Evolutionary conservation across 2,329 filamentous ascomycete species (phyloP), one percentile per base, ranked within the genome.

Genomic region (Colletotrichum phormii): DNA sequence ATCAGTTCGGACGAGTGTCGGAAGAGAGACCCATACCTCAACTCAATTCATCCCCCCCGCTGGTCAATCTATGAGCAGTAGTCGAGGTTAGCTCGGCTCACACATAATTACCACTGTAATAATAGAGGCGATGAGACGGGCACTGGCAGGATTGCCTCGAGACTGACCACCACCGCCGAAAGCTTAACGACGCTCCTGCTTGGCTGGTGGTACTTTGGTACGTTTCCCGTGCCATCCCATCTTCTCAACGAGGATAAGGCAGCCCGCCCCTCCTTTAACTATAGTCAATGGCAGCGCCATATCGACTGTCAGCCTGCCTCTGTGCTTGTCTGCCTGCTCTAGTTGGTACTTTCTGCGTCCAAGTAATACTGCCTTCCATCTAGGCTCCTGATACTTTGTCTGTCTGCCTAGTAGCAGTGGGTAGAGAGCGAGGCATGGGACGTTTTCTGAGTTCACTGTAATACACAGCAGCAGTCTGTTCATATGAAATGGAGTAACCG

Each of bases 221-320:
- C 53, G 13, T 33, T 63, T 42, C 37, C 57, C 51, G 31, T 72
- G 58, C 46, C 64, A 67, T 54, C 64, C 64, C 64, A 64, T 72
- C 29, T 72, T 37, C 37, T 46, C 53, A 37, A 24, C 13, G 31
- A 31, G 35, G 15, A 24, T 49, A 69, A 58, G 6, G 53, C 42
- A 54, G 15, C 51, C 42, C 29, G 12, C 42, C 15, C 35, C 22
- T 59, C 18, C 37, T 35, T 22, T 22, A 22, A 15, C 33, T 22
- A 60, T 72, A 42, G 64, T 54, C 42, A 64, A 61, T 57, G 46
- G 60, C 66, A 49, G 51, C 46, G 26, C 59, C 60, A 60, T 60
- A 33, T 55, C 54, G 60, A 31, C 26, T 46, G 22, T 9, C 55
- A 49, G 54, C 60, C 33, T 54, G 51, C 33, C 46, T 35, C 15